Evolutionary conservation across 371 early-diverging fungal species (phyloP).

Genomic region (Saksenaea vasiformis): DNA sequence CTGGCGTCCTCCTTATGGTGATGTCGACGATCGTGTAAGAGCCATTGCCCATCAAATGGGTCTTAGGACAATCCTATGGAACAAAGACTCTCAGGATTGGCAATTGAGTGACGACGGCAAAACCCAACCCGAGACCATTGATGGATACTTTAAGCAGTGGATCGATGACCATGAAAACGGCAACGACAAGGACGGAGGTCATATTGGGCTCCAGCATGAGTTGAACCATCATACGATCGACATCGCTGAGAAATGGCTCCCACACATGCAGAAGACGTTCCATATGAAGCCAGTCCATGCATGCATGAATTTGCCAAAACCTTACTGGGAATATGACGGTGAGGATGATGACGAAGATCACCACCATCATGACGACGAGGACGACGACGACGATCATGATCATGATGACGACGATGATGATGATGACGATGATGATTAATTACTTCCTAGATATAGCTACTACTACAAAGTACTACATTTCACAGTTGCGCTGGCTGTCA

Average conservation of each 20-base stretch:
- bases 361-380: background rate
- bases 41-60: conserved; percentile 43
- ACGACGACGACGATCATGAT: background rate
- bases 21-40: conserved; percentile 52
- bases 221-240: conserved; percentile 42
- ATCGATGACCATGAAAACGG: conserved; percentile 27
- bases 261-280: conserved; percentile 37
- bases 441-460: no score
- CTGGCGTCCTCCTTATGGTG: conserved; percentile 54
- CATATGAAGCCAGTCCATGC: conserved; percentile 45
- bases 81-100: conserved; percentile 37
- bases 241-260: conserved; percentile 49
- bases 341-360: conserved; percentile 2
- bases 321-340: conserved; percentile 46
- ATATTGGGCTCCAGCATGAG: conserved; percentile 56
- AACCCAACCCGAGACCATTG: conserved; percentile 21
- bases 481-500: background rate
- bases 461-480: background rate
- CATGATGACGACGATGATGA: conserved; percentile 1
- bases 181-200: conserved; percentile 35
- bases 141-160: conserved; percentile 45
- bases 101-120: conserved; percentile 28
- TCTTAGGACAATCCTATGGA: conserved; percentile 37
- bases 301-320: conserved; percentile 40
- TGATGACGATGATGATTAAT: background rate